These are phyloP conservation scores for Cladorrhinum sp. DNA, from an alignment of 2,329 filamentous ascomycete genomes.

Conservation along the genomic window DNA sequence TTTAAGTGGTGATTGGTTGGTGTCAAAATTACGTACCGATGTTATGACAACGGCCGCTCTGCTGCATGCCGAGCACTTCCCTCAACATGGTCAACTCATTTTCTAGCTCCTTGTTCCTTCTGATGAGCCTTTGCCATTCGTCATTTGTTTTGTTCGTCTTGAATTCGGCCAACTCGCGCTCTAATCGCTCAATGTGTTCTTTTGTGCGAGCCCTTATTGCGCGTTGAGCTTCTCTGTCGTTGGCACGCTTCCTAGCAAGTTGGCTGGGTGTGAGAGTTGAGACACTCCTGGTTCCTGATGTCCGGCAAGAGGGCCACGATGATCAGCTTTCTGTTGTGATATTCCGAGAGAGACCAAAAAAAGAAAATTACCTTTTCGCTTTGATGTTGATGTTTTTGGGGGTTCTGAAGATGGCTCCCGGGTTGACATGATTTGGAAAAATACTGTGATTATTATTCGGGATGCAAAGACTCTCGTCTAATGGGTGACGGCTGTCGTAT, in stretches of 20 bases:
- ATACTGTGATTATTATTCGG: background rate
- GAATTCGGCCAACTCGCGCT: conserved; percentile 72
- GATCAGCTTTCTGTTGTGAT: background rate
- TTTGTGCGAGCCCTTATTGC: conserved; percentile 85
- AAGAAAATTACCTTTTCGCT: conserved; percentile 42
- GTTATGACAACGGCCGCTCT: conserved; percentile 23
- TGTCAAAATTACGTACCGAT: conserved; percentile 34
- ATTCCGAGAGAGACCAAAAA: conserved; percentile 15
- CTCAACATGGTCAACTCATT: conserved; percentile 47
- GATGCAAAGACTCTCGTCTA: background rate
- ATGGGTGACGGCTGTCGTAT: background rate
- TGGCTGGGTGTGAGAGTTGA: conserved; percentile 86
- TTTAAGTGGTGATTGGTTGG: too few species aligned
- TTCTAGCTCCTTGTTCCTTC: conserved; percentile 53
- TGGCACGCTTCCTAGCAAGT: conserved; percentile 83
- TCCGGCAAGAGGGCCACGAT: background rate
- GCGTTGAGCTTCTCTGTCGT: conserved; percentile 86
- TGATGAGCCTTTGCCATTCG: conserved; percentile 50
- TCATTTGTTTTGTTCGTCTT: conserved; percentile 49
- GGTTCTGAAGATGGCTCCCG: conserved; percentile 44
- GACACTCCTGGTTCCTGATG: conserved; percentile 66
- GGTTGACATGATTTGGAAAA: conserved; percentile 23
- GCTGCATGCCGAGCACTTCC: conserved; percentile 43
- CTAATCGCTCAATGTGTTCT: conserved; percentile 76
- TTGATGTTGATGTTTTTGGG: conserved; percentile 41